phyloP scores from a whole-genome alignment of 768 basidiomycete species.

The Russula sp. region DNA sequence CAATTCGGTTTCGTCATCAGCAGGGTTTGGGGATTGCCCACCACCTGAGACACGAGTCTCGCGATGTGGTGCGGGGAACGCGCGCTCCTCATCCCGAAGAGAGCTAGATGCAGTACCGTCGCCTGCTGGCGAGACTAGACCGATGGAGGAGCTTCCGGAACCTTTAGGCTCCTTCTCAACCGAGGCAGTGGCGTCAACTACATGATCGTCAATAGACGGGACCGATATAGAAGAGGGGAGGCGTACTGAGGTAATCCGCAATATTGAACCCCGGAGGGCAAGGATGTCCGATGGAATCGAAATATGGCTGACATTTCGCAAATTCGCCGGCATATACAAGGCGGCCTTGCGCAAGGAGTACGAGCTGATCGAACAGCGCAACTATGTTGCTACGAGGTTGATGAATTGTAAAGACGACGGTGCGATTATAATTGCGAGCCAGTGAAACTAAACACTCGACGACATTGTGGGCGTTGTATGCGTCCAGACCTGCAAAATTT shows the following conservation, averaged over 20 bases:
- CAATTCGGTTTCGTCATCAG: conserved; percentile 44
- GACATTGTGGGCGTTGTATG: conserved; percentile 94
- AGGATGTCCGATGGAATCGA: conserved; percentile 65
- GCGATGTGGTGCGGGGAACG: conserved; percentile 26
- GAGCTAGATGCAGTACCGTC: conserved; percentile 29
- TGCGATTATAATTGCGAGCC: conserved; percentile 84
- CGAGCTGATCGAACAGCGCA: conserved; percentile 85
- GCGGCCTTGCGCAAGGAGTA: conserved; percentile 79
- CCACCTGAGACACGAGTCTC: conserved; percentile 1
- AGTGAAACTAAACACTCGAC: conserved; percentile 82
- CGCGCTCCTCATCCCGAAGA: conserved; percentile 66
- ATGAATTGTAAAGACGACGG: conserved; percentile 96
- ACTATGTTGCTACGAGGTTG: conserved; percentile 98
- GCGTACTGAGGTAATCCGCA: conserved; percentile 88
- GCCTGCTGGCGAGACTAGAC: conserved; percentile 29
- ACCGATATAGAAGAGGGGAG: background rate
- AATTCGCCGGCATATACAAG: conserved; percentile 80
- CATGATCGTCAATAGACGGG: conserved; percentile 18
- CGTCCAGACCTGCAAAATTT: conserved; percentile 63
- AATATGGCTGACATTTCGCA: conserved; percentile 69
- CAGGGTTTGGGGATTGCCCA: conserved; percentile 28
- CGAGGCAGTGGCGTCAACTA: conserved; percentile 40
- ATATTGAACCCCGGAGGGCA: conserved; percentile 96
- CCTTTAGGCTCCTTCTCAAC: conserved; percentile 34
- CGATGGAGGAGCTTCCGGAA: conserved; percentile 27